A percentile compares a stretch with the other conserved stretches of the same genome.
Conservation (phyloP, 106 monocot species). For the Apostasia shenzhenica region DNA sequence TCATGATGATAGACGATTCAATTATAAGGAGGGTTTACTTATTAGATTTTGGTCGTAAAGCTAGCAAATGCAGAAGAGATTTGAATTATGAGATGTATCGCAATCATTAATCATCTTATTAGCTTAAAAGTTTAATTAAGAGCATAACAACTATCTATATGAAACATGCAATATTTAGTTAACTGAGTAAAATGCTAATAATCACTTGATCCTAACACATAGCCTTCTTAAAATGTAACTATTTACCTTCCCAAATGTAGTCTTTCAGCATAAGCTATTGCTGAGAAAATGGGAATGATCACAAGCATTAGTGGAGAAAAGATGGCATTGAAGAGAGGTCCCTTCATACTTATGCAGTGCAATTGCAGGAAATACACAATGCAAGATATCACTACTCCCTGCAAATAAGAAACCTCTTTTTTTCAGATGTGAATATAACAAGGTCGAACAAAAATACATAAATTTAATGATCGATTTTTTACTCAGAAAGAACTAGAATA, state of each 20-base stretch:
- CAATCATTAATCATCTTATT: too few species aligned
- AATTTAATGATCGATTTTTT: too few species aligned
- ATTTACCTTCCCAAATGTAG: constrained; percentile 17
- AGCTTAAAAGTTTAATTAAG: not conserved
- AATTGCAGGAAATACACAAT: constrained; percentile 11
- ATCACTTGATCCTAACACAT: too few species aligned
- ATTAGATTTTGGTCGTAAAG: too few species aligned
- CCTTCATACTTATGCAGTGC: constrained; percentile 13
- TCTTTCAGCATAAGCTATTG: constrained; percentile 11
- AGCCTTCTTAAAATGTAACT: not conserved
- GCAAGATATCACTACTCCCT: constrained; percentile 34
- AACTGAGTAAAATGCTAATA: too few species aligned
- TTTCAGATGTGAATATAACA: too few species aligned
- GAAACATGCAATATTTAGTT: not conserved
- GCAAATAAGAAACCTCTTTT: not conserved
- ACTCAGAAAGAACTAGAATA: not conserved
- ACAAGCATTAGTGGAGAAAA: constrained; percentile 8
- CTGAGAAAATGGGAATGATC: constrained; percentile 5
- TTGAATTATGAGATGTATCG: not conserved
- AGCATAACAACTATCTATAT: not conserved
- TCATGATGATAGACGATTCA: too few species aligned
- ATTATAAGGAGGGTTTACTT: too few species aligned
- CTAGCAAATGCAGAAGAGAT: not conserved
- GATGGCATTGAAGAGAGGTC: constrained; percentile 16
- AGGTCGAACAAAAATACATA: not conserved